A percentile compares a stretch with the other conserved stretches of the same genome.
These are phyloP conservation scores for Chaetomium tenue DNA, from an alignment of 495 filamentous ascomycete genomes.

Conservation along the genomic window DNA sequence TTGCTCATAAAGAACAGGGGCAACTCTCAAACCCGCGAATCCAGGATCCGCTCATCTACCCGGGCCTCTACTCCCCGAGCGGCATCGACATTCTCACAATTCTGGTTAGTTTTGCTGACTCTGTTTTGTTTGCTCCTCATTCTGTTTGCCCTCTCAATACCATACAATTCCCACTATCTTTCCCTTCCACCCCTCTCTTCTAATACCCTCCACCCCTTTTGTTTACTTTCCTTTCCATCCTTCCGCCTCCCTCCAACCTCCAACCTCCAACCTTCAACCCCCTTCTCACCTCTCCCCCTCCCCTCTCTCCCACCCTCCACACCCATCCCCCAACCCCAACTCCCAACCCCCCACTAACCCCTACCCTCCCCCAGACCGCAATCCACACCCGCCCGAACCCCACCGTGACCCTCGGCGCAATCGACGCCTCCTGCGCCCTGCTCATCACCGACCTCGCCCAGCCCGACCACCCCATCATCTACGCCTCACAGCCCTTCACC, in stretches of 20 bases:
- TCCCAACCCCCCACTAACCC: slow-evolving; percentile 3
- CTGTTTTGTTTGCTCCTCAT: too few species aligned
- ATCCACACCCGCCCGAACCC: slow-evolving; percentile 46
- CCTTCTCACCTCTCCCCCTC: too few species aligned
- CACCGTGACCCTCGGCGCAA: slow-evolving; percentile 43
- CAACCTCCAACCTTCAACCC: not conserved
- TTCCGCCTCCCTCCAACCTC: not conserved
- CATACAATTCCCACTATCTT: not conserved
- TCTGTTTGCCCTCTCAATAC: not conserved
- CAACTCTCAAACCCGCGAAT: slow-evolving; percentile 14
- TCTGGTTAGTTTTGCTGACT: slow-evolving; percentile 37
- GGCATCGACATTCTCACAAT: slow-evolving; percentile 50
- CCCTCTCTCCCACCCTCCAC: not conserved
- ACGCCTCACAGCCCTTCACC: slow-evolving; percentile 46
- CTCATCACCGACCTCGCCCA: slow-evolving; percentile 48
- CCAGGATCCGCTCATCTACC: slow-evolving; percentile 45
- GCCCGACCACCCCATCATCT: slow-evolving; percentile 50
- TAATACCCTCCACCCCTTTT: not conserved
- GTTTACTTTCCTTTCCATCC: not conserved
- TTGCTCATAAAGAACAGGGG: not conserved
- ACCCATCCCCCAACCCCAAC: not conserved
- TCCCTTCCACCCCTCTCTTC: not conserved
- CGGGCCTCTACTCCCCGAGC: slow-evolving; percentile 48
- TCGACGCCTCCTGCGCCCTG: slow-evolving; percentile 50
- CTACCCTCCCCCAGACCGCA: slow-evolving; percentile 31